Evolutionary conservation across 805 yeast genomes (phyloP).

Genomic region (Candida nemodendra): DNA sequence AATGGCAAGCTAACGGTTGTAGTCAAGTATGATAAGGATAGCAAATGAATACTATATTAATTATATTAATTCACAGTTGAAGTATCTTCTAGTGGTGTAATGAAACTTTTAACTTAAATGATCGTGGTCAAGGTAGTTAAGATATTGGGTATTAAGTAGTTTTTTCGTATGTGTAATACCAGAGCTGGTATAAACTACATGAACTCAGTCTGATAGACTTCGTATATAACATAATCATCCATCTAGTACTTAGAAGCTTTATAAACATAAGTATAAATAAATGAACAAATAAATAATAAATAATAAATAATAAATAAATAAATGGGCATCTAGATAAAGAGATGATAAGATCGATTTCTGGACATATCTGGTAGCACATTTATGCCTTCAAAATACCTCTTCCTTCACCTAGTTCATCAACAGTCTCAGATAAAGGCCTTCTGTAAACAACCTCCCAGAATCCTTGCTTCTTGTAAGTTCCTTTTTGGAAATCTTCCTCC

Average conservation of each 20-base stretch:
- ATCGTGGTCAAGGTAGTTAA: no score
- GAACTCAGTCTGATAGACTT: no score
- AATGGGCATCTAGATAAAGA: no score
- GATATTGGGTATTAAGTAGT: conserved; percentile 3
- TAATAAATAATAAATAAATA: conserved; percentile 8
- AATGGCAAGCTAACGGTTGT: conserved; percentile 51
- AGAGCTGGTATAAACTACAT: no score
- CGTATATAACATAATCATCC: no score
- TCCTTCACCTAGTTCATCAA: conserved; percentile 70
- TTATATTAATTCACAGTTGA: background rate
- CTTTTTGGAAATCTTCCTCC: conserved; percentile 32
- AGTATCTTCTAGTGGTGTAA: no score
- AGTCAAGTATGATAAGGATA: conserved; percentile 39
- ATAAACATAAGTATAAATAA: conserved; percentile 10
- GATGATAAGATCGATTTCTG: no score
- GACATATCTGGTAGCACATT: no score
- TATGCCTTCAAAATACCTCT: conserved; percentile 47
- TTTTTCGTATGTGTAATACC: no score
- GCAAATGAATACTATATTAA: conserved; percentile 1
- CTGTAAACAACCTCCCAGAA: conserved; percentile 83
- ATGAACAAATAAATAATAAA: conserved; percentile 9
- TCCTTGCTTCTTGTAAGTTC: conserved; percentile 45
- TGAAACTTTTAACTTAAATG: background rate
- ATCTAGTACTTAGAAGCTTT: no score
- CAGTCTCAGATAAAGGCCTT: conserved; percentile 78